Evolutionary conservation across 805 yeast species (phyloP), one percentile per base, ranked within the genome.

Genomic region (Zygoascus tannicola): DNA sequence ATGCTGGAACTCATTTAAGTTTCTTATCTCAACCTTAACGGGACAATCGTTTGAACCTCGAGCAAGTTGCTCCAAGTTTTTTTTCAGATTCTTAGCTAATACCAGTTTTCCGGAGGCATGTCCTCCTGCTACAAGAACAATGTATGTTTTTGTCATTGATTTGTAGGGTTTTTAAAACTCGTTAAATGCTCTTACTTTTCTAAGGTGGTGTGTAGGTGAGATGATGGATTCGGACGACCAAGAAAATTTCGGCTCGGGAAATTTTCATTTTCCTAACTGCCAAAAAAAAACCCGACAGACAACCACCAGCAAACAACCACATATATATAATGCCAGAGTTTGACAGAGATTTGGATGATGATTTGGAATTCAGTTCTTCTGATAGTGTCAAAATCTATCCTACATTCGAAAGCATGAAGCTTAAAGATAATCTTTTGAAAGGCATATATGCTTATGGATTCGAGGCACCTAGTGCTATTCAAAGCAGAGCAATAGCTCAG

Each of bases 371-470:
- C 57, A 73, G 74, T 44, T 73, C 78, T 3, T 70, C 87, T 10
- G 80, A 77, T 8, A 48, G 35, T 30, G 51, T 50, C 19, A 26
- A 44, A 12, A 44, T 50, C 32, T 50, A 50, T n/a, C 40, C 40
- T n/a, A 37, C 40, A 5, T 37, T 37, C 22, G 40, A 37, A 21
- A 37, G 40, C 40, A 37, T 37, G 40, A 22, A 23, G 32, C 40
- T 37, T 5, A 37, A 37, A 38, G 52, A 50, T 8, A 47, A 50
- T 22, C 44, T 52, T 7, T 46, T 52, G 18, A 47, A 74, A 49
- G 80, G 92, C 50, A 80, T 83, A 43, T 83, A 80, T 60, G 81
- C 80, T 54, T 81, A 82, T 65, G 94, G 94, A 49, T 83, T 79
- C 64, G 88, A 82, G 64, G 68, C 76, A 20, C 94, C 94, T 32